Evolutionary conservation across 106 monocot genomes (phyloP).

Genomic region (Dendrobium catenatum): DNA sequence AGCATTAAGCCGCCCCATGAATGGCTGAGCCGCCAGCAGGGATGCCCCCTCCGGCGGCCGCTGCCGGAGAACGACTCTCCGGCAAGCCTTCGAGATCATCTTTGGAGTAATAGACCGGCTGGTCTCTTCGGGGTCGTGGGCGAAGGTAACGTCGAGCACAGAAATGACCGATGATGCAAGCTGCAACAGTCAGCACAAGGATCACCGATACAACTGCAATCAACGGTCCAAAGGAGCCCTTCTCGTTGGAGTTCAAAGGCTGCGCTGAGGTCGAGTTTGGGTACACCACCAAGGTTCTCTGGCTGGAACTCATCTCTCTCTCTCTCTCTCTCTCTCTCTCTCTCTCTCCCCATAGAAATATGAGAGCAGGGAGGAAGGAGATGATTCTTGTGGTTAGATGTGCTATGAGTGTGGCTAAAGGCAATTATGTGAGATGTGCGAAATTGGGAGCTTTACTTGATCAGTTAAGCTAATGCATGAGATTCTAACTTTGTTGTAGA

Average conservation of each 20-base stretch:
- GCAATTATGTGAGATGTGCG: background rate
- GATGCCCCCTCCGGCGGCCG: too few relatives aligned
- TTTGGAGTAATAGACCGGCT: background rate
- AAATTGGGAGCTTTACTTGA: background rate
- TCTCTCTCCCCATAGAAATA: background rate
- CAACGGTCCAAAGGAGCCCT: slow-evolving; percentile 19
- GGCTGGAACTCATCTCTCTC: slow-evolving; percentile 2
- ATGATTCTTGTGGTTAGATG: background rate
- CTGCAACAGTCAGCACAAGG: slow-evolving; percentile 14
- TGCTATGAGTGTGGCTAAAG: background rate
- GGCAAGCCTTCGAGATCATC: slow-evolving; percentile 10
- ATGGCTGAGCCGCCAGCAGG: too few relatives aligned
- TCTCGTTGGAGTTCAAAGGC: slow-evolving; percentile 3
- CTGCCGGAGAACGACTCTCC: background rate
- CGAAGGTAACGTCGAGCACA: slow-evolving; percentile 26
- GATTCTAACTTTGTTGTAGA: background rate
- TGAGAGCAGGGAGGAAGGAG: background rate
- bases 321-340: background rate
- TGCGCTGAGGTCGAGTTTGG: slow-evolving; percentile 12
- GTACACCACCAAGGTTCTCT: slow-evolving; percentile 13
- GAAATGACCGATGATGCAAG: slow-evolving; percentile 32
- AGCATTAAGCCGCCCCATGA: too few relatives aligned
- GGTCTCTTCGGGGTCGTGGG: slow-evolving; percentile 30
- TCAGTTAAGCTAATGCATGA: background rate
- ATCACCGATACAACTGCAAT: slow-evolving; percentile 31